phyloP scores from a whole-genome alignment of 345 rosid species.

The Brassica rapa region DNA sequence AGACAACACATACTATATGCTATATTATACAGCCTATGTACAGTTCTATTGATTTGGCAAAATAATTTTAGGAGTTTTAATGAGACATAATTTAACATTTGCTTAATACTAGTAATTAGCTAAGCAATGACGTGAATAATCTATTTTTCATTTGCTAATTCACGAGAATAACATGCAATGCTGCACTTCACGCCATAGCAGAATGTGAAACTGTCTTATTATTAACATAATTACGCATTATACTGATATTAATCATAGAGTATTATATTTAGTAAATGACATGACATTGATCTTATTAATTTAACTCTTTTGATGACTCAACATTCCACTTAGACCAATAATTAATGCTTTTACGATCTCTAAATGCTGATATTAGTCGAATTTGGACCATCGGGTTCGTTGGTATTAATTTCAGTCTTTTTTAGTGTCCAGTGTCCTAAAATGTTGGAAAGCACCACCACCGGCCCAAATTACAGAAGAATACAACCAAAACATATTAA shows the following conservation, averaged over 20 bases:
- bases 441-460: slow-evolving; percentile 35
- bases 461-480: slow-evolving; percentile 29
- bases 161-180: slow-evolving; percentile 34
- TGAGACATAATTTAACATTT: neutral
- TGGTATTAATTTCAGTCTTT: slow-evolving; percentile 8
- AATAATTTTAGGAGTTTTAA: neutral
- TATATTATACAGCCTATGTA: neutral
- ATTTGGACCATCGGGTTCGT: slow-evolving; percentile 37
- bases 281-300: slow-evolving; percentile 19
- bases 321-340: slow-evolving; percentile 30
- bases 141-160: neutral
- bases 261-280: neutral
- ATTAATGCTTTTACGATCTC: slow-evolving; percentile 1
- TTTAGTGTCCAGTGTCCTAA: slow-evolving; percentile 31
- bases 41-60: neutral
- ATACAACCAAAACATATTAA: neutral
- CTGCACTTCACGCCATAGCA: slow-evolving; percentile 17
- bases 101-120: neutral
- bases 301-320: slow-evolving; percentile 24
- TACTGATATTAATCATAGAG: neutral
- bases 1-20: neutral
- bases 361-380: slow-evolving; percentile 26
- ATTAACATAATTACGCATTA: slow-evolving; percentile 2
- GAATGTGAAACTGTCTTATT: neutral
- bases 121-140: slow-evolving; percentile 14